phyloP scores from a whole-genome alignment of 257 asterid genomes.

The Solanum corneliomulleri region DNA sequence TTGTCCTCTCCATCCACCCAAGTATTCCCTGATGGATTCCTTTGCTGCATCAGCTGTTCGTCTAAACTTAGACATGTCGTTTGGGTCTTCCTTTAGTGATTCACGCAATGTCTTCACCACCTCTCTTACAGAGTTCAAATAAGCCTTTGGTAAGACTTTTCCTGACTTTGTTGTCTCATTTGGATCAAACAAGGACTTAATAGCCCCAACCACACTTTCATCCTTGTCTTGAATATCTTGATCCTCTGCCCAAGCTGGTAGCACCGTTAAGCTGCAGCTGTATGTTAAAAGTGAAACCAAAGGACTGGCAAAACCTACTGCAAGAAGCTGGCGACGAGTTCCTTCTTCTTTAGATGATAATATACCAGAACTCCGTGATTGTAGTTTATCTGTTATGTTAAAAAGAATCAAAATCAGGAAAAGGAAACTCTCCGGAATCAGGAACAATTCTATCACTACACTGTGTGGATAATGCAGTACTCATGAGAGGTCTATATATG shows the following conservation, averaged over 20 bases:
- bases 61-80: constrained; percentile 66
- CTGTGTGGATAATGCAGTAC: not conserved
- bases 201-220: constrained; percentile 47
- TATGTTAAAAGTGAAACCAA: constrained; percentile 14
- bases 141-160: constrained; percentile 73
- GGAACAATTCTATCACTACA: not conserved
- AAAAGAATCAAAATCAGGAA: not conserved
- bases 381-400: constrained; percentile 20
- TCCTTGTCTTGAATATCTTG: constrained; percentile 27
- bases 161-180: constrained; percentile 86
- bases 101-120: constrained; percentile 79
- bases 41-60: constrained; percentile 91
- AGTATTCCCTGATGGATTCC: constrained; percentile 65
- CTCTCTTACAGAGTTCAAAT: constrained; percentile 76
- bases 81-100: constrained; percentile 60
- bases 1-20: constrained; percentile 73
- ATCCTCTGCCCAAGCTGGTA: constrained; percentile 48
- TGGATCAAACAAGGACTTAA: constrained; percentile 69
- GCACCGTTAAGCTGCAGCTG: constrained; percentile 9
- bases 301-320: constrained; percentile 24
- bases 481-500: not conserved
- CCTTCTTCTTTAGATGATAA: constrained; percentile 13
- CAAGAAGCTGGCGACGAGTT: constrained; percentile 37
- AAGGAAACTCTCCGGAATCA: not conserved
- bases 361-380: constrained; percentile 13